Evolutionary conservation across 2,329 filamentous ascomycete genomes (phyloP).

Genomic region (Mariannaea elegans): DNA sequence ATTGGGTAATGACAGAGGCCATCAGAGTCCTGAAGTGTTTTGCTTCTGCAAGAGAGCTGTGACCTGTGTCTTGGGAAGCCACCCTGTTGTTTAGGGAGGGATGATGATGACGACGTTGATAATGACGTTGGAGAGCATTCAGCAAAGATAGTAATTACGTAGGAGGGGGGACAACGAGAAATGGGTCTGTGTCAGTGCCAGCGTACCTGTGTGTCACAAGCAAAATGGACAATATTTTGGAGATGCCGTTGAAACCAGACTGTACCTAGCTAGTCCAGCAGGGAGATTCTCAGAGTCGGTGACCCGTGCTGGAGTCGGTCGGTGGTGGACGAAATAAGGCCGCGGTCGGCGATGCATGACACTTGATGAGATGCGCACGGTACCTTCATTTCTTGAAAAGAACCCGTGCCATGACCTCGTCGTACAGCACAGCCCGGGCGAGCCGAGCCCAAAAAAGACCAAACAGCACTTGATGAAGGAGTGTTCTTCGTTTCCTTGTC

Average conservation of each 20-base stretch:
- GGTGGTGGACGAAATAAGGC: conserved; percentile 12
- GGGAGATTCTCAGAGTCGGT: conserved; percentile 5
- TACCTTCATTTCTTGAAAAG: not conserved
- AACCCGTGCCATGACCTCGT: conserved; percentile 4
- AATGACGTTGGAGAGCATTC: not conserved
- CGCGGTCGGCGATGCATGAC: conserved; percentile 18
- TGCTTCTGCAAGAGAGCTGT: conserved; percentile 19
- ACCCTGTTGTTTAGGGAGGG: not conserved
- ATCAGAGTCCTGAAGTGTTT: conserved; percentile 4
- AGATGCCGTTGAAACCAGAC: not conserved
- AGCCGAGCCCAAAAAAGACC: conserved; percentile 1
- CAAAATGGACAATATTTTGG: not conserved
- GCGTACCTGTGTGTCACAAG: conserved; percentile 13
- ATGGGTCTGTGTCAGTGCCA: conserved; percentile 7
- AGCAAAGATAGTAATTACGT: not conserved
- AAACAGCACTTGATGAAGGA: not conserved
- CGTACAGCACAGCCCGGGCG: conserved; percentile 21
- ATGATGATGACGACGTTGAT: not conserved
- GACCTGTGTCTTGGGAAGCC: not conserved
- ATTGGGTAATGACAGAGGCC: conserved; percentile 18
- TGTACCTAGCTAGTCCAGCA: not conserved
- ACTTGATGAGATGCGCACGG: conserved; percentile 16
- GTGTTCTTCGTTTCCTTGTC: not conserved
- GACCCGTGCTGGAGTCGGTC: conserved; percentile 1
- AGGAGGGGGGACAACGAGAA: not conserved